Conservation (phyloP, 2,329 filamentous ascomycete genomes). For the Colletotrichum sp. region DNA sequence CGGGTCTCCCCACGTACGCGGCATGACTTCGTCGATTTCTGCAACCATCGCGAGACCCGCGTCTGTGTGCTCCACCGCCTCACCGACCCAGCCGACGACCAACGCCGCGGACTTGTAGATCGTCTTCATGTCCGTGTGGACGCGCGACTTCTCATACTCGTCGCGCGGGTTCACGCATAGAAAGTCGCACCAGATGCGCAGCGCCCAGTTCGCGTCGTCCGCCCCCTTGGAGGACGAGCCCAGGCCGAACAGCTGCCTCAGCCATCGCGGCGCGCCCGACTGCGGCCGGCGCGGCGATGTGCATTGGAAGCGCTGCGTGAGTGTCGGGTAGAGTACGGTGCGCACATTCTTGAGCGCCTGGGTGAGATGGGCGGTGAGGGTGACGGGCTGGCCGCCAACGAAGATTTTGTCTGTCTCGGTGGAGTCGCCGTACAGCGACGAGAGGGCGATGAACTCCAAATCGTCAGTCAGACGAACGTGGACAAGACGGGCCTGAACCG, state of each 20-base stretch:
- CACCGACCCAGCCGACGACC: slow-evolving; percentile 37
- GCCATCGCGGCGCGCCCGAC: slow-evolving; percentile 23
- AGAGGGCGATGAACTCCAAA: slow-evolving; percentile 33
- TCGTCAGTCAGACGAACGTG: slow-evolving; percentile 30
- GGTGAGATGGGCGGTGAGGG: slow-evolving; percentile 31
- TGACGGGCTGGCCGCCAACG: slow-evolving; percentile 29
- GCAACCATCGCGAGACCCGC: slow-evolving; percentile 28
- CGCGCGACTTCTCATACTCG: slow-evolving; percentile 30
- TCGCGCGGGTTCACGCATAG: slow-evolving; percentile 34
- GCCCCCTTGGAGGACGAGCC: neutral
- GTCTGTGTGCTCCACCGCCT: slow-evolving; percentile 31
- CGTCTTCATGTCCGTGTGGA: slow-evolving; percentile 31
- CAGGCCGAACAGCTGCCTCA: slow-evolving; percentile 22
- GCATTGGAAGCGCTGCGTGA: slow-evolving; percentile 23
- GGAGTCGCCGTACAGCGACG: slow-evolving; percentile 33
- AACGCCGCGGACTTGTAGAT: slow-evolving; percentile 33
- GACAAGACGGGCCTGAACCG: slow-evolving; percentile 36
- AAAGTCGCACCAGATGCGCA: slow-evolving; percentile 36
- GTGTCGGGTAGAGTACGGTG: slow-evolving; percentile 34
- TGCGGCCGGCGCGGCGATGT: slow-evolving; percentile 15
- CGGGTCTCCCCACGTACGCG: slow-evolving; percentile 35
- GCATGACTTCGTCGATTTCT: slow-evolving; percentile 34
- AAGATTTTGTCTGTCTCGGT: slow-evolving; percentile 32
- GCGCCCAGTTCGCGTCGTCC: neutral
- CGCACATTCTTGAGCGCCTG: slow-evolving; percentile 36